phyloP scores from a whole-genome alignment of 23 red algal species.

The Cyanidium caldarium region DNA sequence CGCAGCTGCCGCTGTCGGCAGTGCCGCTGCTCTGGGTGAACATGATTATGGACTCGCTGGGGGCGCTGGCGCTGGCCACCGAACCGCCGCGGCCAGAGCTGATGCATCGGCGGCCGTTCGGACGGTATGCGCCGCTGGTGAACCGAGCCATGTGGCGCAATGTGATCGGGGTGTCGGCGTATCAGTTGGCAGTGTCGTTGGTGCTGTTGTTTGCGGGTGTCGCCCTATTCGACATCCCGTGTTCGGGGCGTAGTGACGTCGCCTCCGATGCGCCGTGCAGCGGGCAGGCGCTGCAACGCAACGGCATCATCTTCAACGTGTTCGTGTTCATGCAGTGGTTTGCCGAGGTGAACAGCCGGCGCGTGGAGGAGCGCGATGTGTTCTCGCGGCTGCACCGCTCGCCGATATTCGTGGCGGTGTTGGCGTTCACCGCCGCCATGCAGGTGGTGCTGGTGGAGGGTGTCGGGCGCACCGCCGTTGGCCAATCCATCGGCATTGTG shows the following conservation, averaged over 20 bases:
- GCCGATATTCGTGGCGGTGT: conserved; percentile 33
- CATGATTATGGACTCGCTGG: conserved; percentile 95
- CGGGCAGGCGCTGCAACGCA: conserved; percentile 27
- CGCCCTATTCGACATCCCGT: conserved; percentile 39
- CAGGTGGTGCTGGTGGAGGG: conserved; percentile 54
- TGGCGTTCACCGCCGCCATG: conserved; percentile 35
- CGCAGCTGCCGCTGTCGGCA: conserved; percentile 40
- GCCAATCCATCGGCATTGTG: conserved; percentile 52
- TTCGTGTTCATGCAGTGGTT: conserved; percentile 90
- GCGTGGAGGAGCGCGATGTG: conserved; percentile 32
- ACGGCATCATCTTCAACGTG: conserved; percentile 67
- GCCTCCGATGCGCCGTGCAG: not conserved
- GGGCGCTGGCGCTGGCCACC: conserved; percentile 82
- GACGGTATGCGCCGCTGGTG: conserved; percentile 60
- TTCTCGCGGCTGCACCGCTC: conserved; percentile 32
- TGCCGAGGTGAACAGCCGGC: conserved; percentile 54
- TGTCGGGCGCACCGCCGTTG: conserved; percentile 44
- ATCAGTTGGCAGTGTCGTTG: conserved; percentile 52
- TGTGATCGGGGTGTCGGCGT: conserved; percentile 48
- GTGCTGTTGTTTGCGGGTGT: conserved; percentile 43
- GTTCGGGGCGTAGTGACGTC: not conserved
- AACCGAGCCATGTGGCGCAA: conserved; percentile 81
- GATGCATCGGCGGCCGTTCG: conserved; percentile 53
- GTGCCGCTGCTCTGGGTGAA: conserved; percentile 93
- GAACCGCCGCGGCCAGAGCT: conserved; percentile 56